Percentiles rank a stretch among this genome's conserved stretches.
Evolutionary conservation across 108 stramenopile genomes (phyloP).

Genomic region (Skeletonema marinoi): DNA sequence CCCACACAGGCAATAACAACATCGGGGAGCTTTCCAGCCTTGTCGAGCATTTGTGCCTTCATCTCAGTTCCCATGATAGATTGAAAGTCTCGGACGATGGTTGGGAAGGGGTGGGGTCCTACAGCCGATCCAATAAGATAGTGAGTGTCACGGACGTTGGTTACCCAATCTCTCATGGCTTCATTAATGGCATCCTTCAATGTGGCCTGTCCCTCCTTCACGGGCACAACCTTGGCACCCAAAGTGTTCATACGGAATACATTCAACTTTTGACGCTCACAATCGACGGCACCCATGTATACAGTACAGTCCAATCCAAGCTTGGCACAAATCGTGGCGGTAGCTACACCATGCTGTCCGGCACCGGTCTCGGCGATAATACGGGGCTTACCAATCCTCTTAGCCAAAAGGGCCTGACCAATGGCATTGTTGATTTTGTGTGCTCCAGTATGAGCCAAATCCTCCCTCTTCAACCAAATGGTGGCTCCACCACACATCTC

Average conservation of each 20-base stretch:
- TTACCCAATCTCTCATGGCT: constrained; percentile 98
- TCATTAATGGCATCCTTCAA: constrained; percentile 99
- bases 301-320: constrained; percentile 94
- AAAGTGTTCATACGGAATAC: constrained; percentile 98
- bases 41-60: constrained; percentile 82
- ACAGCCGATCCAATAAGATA: constrained; percentile 97
- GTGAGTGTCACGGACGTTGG: constrained; percentile 94
- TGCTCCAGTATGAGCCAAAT: constrained; percentile 96
- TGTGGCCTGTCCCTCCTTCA: constrained; percentile 88
- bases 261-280: constrained; percentile 94
- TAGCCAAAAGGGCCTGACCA: constrained; percentile 94
- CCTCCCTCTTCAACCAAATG: constrained; percentile 97
- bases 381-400: constrained; percentile 94
- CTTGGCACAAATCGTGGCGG: constrained; percentile 96
- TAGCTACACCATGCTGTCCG: constrained; percentile 97
- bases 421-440: constrained; percentile 99
- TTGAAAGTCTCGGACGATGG: constrained; percentile 96
- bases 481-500: constrained; percentile 90
- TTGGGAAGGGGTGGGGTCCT: constrained; percentile 97
- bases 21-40: constrained; percentile 91
- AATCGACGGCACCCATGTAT: constrained; percentile 98
- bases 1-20: constrained; percentile 96
- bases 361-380: constrained; percentile 98
- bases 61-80: constrained; percentile 89
- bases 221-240: constrained; percentile 94